A percentile compares a stretch with the other conserved stretches of the same genome.
phyloP scores from a whole-genome alignment of 352 stramenopile species.

The Globisporangium heterothallicum region DNA sequence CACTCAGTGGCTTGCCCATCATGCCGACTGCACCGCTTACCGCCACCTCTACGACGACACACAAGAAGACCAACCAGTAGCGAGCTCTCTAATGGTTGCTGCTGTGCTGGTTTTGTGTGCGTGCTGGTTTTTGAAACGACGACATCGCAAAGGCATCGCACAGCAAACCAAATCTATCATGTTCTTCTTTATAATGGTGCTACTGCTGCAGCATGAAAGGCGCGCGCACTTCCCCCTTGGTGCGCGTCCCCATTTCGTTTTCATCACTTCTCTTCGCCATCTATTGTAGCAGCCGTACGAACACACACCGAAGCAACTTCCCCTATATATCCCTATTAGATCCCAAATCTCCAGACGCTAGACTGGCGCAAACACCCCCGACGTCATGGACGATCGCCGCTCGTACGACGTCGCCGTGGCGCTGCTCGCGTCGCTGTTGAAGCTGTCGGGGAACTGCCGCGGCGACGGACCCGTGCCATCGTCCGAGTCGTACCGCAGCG shows the following conservation, averaged over 20 bases:
- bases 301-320: too few species aligned
- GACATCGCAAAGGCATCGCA: too few species aligned
- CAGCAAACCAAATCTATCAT: too few species aligned
- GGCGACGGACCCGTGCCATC: constrained; percentile 54
- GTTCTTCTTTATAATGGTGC: too few species aligned
- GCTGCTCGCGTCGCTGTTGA: constrained; percentile 60
- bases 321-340: constrained; percentile 7
- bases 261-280: constrained; percentile 1
- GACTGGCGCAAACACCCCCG: constrained; percentile 17
- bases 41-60: constrained; percentile 1
- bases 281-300: too few species aligned
- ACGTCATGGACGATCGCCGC: constrained; percentile 11
- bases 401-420: constrained; percentile 21
- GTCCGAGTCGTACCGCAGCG: constrained; percentile 80
- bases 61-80: constrained; percentile 9
- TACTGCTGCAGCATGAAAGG: too few species aligned
- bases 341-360: neutral
- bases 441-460: constrained; percentile 55
- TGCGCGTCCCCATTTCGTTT: neutral
- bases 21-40: constrained; percentile 24
- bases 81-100: too few species aligned
- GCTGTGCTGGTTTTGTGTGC: too few species aligned
- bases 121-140: too few species aligned
- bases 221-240: constrained; percentile 7
- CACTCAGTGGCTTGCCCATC: constrained; percentile 43